Conservation (phyloP, 352 stramenopile genomes). For the Pythium apleroticum region DNA sequence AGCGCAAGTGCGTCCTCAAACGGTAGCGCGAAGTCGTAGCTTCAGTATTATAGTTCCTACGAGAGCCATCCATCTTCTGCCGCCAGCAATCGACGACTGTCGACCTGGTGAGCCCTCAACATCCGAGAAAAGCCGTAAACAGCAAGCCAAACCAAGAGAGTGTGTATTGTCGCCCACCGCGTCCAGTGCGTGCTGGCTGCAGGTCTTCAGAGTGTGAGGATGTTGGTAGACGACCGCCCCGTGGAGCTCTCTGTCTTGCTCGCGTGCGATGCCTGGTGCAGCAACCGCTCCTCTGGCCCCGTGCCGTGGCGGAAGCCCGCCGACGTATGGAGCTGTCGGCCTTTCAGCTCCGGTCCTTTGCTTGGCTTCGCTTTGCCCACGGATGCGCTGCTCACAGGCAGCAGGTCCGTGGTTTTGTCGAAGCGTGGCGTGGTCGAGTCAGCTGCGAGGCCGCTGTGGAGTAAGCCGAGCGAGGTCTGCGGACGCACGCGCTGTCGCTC, state of each 20-base stretch:
- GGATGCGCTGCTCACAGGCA: background rate
- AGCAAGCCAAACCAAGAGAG: conserved; percentile 17
- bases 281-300: conserved; percentile 47
- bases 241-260: conserved; percentile 11
- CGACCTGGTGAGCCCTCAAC: conserved; percentile 2
- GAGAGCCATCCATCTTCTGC: conserved; percentile 1
- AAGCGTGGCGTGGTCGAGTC: conserved; percentile 3
- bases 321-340: conserved; percentile 53
- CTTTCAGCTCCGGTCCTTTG: conserved; percentile 10
- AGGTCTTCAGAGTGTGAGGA: conserved; percentile 58
- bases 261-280: conserved; percentile 32
- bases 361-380: conserved; percentile 12
- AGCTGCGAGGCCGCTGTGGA: background rate
- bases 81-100: background rate
- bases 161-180: conserved; percentile 23
- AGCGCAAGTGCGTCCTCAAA: conserved; percentile 23
- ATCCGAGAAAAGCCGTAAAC: conserved; percentile 8
- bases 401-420: background rate
- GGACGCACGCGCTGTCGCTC: conserved; percentile 41
- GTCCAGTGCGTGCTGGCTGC: background rate
- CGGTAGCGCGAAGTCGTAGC: conserved; percentile 30
- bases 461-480: conserved; percentile 55
- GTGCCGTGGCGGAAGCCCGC: conserved; percentile 37
- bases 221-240: conserved; percentile 36
- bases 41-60: conserved; percentile 8